Evolutionary conservation across 257 asterid species (phyloP).

Genomic region (Salvia splendens): DNA sequence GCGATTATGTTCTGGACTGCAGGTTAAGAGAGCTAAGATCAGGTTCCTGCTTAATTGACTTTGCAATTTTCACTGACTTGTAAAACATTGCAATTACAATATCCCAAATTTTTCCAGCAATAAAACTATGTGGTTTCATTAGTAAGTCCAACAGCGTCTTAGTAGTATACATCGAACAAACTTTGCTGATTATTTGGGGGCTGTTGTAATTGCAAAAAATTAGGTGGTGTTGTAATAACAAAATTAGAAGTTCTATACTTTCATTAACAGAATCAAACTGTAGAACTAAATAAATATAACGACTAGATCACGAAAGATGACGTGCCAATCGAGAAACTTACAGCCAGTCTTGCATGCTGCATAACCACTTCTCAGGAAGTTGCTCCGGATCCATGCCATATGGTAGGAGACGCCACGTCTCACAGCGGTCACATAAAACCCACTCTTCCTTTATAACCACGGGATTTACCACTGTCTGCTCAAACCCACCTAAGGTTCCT

Average conservation of each 20-base stretch:
- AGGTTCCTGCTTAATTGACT: slow-evolving; percentile 23
- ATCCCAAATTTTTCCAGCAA: too few relatives aligned
- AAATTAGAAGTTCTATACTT: slow-evolving; percentile 18
- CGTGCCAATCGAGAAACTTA: slow-evolving; percentile 51
- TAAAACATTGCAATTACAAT: too few relatives aligned
- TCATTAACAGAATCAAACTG: slow-evolving; percentile 19
- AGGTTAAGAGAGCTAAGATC: slow-evolving; percentile 30
- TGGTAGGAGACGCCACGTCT: slow-evolving; percentile 78
- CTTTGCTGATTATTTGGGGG: background rate
- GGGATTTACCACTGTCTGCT: slow-evolving; percentile 46
- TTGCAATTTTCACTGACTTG: too few relatives aligned
- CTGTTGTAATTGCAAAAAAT: too few relatives aligned
- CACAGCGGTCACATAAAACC: slow-evolving; percentile 79
- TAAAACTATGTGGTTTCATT: too few relatives aligned
- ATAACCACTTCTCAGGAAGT: slow-evolving; percentile 75
- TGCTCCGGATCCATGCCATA: slow-evolving; percentile 52
- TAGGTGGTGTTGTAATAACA: too few relatives aligned
- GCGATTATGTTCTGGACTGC: slow-evolving; percentile 88
- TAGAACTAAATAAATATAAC: background rate
- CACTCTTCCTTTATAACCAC: slow-evolving; percentile 60
- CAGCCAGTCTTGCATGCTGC: slow-evolving; percentile 95
- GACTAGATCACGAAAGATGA: slow-evolving; percentile 12
- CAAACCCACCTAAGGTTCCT: slow-evolving; percentile 38
- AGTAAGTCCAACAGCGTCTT: too few relatives aligned
- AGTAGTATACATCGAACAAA: background rate